A percentile compares a stretch with the other conserved stretches of the same genome.
These are phyloP conservation scores for Neurospora sp. DNA, from an alignment of 495 filamentous ascomycete species.

Conservation along the genomic window DNA sequence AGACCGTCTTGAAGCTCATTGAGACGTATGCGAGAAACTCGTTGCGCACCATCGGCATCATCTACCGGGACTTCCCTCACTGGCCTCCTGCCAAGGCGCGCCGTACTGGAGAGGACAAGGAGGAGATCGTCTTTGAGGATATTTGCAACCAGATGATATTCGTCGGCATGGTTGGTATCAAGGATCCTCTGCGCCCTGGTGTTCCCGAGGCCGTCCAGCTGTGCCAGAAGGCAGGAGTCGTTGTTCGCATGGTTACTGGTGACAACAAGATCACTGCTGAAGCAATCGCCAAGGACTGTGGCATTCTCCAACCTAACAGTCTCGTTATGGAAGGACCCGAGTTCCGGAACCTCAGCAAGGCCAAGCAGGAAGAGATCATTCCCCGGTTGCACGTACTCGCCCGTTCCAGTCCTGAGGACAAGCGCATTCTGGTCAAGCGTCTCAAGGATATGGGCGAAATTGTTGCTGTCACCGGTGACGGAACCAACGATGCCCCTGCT, in stretches of 20 bases:
- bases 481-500: constrained; percentile 83
- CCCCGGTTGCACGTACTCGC: constrained; percentile 74
- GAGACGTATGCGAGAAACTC: constrained; percentile 70
- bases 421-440: constrained; percentile 65
- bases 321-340: constrained; percentile 75
- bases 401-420: constrained; percentile 81
- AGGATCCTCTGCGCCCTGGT: constrained; percentile 76
- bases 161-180: constrained; percentile 73
- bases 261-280: constrained; percentile 76
- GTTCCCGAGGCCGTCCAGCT: constrained; percentile 64
- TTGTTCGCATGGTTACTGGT: constrained; percentile 85
- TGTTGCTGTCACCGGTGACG: constrained; percentile 83
- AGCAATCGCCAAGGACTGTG: constrained; percentile 76
- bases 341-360: constrained; percentile 67
- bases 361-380: constrained; percentile 60
- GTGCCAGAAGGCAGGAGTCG: constrained; percentile 69
- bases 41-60: constrained; percentile 74
- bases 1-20: constrained; percentile 56
- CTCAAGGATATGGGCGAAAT: constrained; percentile 68
- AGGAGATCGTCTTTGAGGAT: constrained; percentile 66
- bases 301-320: constrained; percentile 66
- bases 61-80: constrained; percentile 79
- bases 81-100: constrained; percentile 72
- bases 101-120: constrained; percentile 56
- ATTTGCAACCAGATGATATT: constrained; percentile 64